A percentile compares a stretch with the other conserved stretches of the same genome.
These are phyloP conservation scores for Chaetomium globosum DNA, from an alignment of 2,329 filamentous ascomycete species.

Conservation along the genomic window DNA sequence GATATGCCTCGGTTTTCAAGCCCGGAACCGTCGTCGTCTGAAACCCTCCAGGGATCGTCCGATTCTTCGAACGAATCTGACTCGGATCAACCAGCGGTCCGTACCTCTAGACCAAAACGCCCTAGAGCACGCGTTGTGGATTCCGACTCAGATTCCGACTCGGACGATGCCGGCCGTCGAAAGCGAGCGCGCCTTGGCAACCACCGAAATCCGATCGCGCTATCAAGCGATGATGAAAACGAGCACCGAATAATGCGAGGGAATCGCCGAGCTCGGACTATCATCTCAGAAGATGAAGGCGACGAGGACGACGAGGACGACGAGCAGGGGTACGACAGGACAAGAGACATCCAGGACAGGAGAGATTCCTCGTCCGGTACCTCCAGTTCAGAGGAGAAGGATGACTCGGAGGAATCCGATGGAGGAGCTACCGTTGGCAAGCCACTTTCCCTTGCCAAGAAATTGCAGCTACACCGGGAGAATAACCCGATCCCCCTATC, in stretches of 20 bases:
- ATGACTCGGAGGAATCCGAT: constrained; percentile 7
- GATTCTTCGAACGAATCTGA: constrained; percentile 18
- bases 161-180: constrained; percentile 20
- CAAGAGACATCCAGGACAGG: background rate
- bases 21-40: constrained; percentile 26
- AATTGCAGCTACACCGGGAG: constrained; percentile 25
- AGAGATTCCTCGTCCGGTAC: constrained; percentile 2
- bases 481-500: constrained; percentile 20
- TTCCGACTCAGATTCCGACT: constrained; percentile 27
- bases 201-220: background rate
- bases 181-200: constrained; percentile 19
- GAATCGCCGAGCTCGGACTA: constrained; percentile 10
- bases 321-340: background rate
- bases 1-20: constrained; percentile 26
- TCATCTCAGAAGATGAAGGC: constrained; percentile 12
- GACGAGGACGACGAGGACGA: constrained; percentile 6
- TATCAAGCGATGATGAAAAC: constrained; percentile 25
- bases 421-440: background rate
- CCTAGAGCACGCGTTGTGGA: constrained; percentile 21
- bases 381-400: constrained; percentile 17
- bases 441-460: constrained; percentile 24
- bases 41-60: constrained; percentile 14
- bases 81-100: constrained; percentile 16
- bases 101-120: constrained; percentile 19
- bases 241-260: background rate